These are phyloP conservation scores for Aquilaria sinensis DNA, from an alignment of 345 rosid genomes.

Conservation along the genomic window DNA sequence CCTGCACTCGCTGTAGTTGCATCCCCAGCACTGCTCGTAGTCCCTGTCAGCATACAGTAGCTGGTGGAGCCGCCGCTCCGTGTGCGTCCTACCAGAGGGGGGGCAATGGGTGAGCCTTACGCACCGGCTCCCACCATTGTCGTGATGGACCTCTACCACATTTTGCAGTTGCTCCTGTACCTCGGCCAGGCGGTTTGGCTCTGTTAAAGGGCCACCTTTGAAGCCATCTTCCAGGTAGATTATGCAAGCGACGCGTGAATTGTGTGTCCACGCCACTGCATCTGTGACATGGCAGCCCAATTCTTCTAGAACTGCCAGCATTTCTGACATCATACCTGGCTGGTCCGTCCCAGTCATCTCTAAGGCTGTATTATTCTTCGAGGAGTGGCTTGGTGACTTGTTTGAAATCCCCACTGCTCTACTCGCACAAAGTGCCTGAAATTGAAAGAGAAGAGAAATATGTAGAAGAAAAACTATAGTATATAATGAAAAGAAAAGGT, in stretches of 20 bases:
- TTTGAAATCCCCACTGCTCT: slow-evolving; percentile 41
- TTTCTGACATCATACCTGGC: slow-evolving; percentile 83
- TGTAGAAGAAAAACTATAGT: too few relatives aligned
- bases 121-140: slow-evolving; percentile 42
- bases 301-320: slow-evolving; percentile 56
- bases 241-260: slow-evolving; percentile 56
- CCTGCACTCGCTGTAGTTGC: slow-evolving; percentile 29
- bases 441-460: not conserved
- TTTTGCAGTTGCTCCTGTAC: slow-evolving; percentile 49
- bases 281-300: slow-evolving; percentile 66
- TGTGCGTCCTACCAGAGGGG: slow-evolving; percentile 48
- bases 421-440: slow-evolving; percentile 63
- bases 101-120: slow-evolving; percentile 32
- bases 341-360: slow-evolving; percentile 69
- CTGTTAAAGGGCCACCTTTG: slow-evolving; percentile 48
- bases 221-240: slow-evolving; percentile 60
- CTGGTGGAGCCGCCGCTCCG: slow-evolving; percentile 86
- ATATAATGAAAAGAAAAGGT: too few relatives aligned
- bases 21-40: slow-evolving; percentile 48
- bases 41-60: slow-evolving; percentile 61
- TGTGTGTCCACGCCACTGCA: slow-evolving; percentile 83
- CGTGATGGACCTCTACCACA: slow-evolving; percentile 65
- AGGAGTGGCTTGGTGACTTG: slow-evolving; percentile 47
- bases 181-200: slow-evolving; percentile 33
- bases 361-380: slow-evolving; percentile 62